Conservation (phyloP, 768 basidiomycete genomes). For the Panaeolus cyanescens region DNA sequence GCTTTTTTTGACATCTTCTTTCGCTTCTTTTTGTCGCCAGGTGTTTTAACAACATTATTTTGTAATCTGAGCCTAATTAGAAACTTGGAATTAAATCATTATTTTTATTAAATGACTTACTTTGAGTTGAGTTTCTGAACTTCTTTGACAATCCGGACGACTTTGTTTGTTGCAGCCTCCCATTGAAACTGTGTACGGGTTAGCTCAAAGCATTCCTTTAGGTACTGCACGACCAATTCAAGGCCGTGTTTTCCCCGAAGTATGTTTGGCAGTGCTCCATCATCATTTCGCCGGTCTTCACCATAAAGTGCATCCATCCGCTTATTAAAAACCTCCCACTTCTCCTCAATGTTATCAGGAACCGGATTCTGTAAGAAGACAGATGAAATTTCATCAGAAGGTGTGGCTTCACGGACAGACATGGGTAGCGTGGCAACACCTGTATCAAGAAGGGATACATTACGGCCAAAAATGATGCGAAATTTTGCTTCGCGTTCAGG, state of each 20-base stretch:
- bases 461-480: no score
- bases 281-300: neutral
- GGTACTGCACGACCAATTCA: slow-evolving; percentile 1
- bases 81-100: neutral
- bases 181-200: neutral
- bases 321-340: slow-evolving; percentile 12
- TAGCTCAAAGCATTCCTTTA: neutral
- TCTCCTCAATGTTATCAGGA: no score
- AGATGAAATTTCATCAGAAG: no score
- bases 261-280: slow-evolving; percentile 6
- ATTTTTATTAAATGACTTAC: neutral
- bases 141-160: slow-evolving; percentile 10
- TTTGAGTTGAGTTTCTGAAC: neutral
- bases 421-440: no score
- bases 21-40: no score
- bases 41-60: no score
- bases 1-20: no score
- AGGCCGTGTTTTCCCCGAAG: slow-evolving; percentile 2
- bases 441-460: no score
- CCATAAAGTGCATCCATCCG: slow-evolving; percentile 11
- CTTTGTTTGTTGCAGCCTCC: slow-evolving; percentile 7
- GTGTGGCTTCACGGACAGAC: no score
- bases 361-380: no score
- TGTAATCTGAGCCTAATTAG: neutral
- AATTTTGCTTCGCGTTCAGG: no score